Evolutionary conservation across 331 rosid species (phyloP), one percentile per base, ranked within the genome.

Genomic region (Pyracantha coccinea): DNA sequence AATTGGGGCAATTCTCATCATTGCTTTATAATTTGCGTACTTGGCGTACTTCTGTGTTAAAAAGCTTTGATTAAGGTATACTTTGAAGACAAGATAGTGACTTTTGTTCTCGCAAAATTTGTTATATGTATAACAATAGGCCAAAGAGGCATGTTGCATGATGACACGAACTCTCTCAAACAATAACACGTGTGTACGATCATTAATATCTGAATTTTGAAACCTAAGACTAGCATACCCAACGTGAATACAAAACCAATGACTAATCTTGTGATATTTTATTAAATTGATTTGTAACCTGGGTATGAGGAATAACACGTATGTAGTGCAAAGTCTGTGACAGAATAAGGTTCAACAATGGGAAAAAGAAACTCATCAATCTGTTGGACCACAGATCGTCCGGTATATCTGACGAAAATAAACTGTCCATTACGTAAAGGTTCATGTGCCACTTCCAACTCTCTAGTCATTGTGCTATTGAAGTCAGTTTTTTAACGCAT

Each of bases 371-470:
- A 38, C 1, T 14, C 45, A 55, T 67, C 41, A 75, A 53, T 9
- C 25, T 24, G 29, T 55, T 73, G 78, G 53, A 68, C 72, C 79
- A 33, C 55, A 29, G 60, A 20, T 55, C 5, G 19, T 58, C 64
- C 3, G 14, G 25, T 55, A 55, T n/a, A 58, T 58, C 2, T 10
- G 16, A 55, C 9, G 45, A 38, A 38, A 38, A 38, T 10, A 38
- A 38, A 10, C 45, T 38, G 57, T 71, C 69, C 69, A 20, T 0
- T 44, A 62, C 9, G 65, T 77, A 38, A 69, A 70, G 65, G 55
- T 31, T 29, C 24, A 77, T 13, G 69, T 45, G 69, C 47, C 60
- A 44, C 60, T 25, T 57, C 68, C 80, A 68, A 68, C 29, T n/a
- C n/a, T n/a, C n/a, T n/a, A n/a, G n/a, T n/a, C n/a, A n/a, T n/a